A percentile compares a stretch with the other conserved stretches of the same genome.
These are phyloP conservation scores for Tylopilus vinaceipallidus DNA, from an alignment of 768 basidiomycete species.

Conservation along the genomic window DNA sequence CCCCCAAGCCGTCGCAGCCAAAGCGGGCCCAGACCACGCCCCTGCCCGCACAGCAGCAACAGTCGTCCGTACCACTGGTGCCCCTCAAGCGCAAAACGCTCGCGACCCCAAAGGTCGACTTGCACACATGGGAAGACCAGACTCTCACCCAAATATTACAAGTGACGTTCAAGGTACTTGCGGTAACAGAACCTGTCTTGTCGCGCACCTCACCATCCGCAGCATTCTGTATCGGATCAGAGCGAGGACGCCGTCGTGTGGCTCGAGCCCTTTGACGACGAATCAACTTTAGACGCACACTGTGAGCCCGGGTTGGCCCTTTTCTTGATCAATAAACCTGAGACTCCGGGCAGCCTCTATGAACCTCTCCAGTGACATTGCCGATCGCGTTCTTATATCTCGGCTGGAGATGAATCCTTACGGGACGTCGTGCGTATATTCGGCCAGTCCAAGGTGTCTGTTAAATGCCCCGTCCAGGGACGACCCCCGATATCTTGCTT, in stretches of 20 bases:
- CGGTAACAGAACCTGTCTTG: not conserved
- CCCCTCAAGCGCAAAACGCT: slow-evolving; percentile 50
- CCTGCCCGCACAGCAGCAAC: slow-evolving; percentile 28
- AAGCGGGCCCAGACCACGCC: slow-evolving; percentile 26
- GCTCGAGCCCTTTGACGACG: slow-evolving; percentile 73
- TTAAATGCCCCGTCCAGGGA: slow-evolving; percentile 41
- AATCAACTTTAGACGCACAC: slow-evolving; percentile 60
- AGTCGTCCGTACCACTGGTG: slow-evolving; percentile 32
- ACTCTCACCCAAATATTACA: slow-evolving; percentile 66
- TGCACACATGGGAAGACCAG: slow-evolving; percentile 71
- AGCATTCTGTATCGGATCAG: slow-evolving; percentile 59
- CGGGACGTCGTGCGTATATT: slow-evolving; percentile 57
- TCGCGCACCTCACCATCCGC: slow-evolving; percentile 12
- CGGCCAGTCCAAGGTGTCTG: not conserved
- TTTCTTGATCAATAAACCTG: not conserved
- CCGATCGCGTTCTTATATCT: slow-evolving; percentile 80
- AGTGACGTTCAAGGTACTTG: slow-evolving; percentile 75
- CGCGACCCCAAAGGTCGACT: slow-evolving; percentile 45
- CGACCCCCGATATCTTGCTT: slow-evolving; percentile 72
- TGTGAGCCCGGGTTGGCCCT: slow-evolving; percentile 29
- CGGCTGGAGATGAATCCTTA: slow-evolving; percentile 79
- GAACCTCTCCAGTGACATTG: slow-evolving; percentile 53
- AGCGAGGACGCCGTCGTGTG: slow-evolving; percentile 72
- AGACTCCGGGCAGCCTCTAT: slow-evolving; percentile 31
- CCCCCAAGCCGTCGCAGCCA: slow-evolving; percentile 37